Conservation (phyloP, 306 rosid species). For the Fragaria iinumae region DNA sequence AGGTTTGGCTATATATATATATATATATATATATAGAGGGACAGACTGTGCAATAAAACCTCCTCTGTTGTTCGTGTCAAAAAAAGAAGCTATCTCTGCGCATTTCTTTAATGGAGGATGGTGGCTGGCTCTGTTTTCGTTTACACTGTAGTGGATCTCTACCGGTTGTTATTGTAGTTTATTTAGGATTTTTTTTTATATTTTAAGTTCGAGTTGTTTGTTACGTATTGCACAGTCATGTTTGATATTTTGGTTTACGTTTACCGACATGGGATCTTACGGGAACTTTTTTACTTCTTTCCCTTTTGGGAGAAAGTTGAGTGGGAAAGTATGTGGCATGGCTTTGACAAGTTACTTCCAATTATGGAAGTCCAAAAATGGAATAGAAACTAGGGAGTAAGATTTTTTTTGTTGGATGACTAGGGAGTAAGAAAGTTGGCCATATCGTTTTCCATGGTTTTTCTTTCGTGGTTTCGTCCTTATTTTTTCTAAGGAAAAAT, state of each 20-base stretch:
- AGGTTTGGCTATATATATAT: neutral
- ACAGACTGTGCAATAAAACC: neutral
- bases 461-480: neutral
- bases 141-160: neutral
- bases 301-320: neutral
- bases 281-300: neutral
- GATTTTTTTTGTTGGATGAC: too few species aligned
- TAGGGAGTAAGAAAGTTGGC: too few species aligned
- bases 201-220: neutral
- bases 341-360: neutral
- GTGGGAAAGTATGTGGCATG: neutral
- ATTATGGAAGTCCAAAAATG: conserved; percentile 1
- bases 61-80: neutral
- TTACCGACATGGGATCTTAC: neutral
- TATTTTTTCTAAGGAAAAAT: too few species aligned
- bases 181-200: neutral
- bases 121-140: conserved; percentile 1
- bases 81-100: neutral
- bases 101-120: neutral
- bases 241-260: neutral
- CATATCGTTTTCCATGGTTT: neutral
- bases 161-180: neutral
- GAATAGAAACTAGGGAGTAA: neutral
- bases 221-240: conserved; percentile 1
- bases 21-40: too few species aligned